Evolutionary conservation across 2,329 filamentous ascomycete species (phyloP), one percentile per base, ranked within the genome.

Genomic region (Orbilia ellipsospora): DNA sequence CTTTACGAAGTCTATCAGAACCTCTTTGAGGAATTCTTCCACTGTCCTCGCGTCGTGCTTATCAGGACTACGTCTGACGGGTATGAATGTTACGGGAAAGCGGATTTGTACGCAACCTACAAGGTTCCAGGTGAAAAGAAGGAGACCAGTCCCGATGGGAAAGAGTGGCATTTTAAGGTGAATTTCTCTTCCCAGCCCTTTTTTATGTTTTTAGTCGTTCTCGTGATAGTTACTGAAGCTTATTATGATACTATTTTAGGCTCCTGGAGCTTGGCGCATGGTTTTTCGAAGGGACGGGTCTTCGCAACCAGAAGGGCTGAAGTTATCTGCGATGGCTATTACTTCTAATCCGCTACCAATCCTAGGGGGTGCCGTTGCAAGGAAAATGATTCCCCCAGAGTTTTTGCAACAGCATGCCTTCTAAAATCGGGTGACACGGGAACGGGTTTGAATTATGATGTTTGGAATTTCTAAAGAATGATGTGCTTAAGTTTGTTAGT

Each of bases 361-460:
- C 6, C 2, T 56, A 7, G 62, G 51, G 28, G 62, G 62, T 48
- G 62, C 62, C 1, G 51, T 65, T 36, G 48, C 55, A 15, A 55
- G 62, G 18, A 51, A 65, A 20, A 65, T 65, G 50, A 10, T 65
- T 8, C 62, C 62, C 36, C 62, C 55, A 48, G 62, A 65, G 8
- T 16, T 56, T 18, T n/a, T 48, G 44, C 16, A n/a, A 6, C 44
- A 48, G 16, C 1, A 18, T 48, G 44, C 44, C 6, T 48, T 48
- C 13, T 48, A 48, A 48, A 48, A 6, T 10, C 10, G 31, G 5
- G 5, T 10, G 31, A 10, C 31, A 4, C 5, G 8, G 31, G 8
- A 10, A 36, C 8, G 10, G 31, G 31, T 6, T 10, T 6, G 31
- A 36, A 23, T 23, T 23, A 23, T 23, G 23, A 23, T 23, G 23